Conservation (phyloP, 1,139 yeast genomes). For the Pichia terricola region DNA sequence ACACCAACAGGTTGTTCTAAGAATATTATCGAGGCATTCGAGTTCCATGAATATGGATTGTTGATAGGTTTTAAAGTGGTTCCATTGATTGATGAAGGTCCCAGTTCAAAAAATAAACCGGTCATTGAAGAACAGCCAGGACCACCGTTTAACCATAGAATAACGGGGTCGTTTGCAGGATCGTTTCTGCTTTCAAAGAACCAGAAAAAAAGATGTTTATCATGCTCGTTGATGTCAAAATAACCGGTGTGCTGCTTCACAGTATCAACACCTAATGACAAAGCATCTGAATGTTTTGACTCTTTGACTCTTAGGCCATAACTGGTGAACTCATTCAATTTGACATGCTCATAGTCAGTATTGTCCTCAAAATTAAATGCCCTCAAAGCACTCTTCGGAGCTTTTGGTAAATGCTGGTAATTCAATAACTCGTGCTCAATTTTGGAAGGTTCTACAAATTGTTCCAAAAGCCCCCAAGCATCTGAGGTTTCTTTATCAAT, state of each 20-base stretch:
- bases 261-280: slow-evolving; percentile 39
- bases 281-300: slow-evolving; percentile 16
- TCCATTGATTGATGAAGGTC: slow-evolving; percentile 64
- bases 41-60: slow-evolving; percentile 82
- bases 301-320: slow-evolving; percentile 18
- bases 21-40: slow-evolving; percentile 82
- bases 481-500: slow-evolving; percentile 3
- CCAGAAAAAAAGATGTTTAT: slow-evolving; percentile 81
- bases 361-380: neutral
- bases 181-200: slow-evolving; percentile 86
- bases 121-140: slow-evolving; percentile 89
- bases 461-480: slow-evolving; percentile 9
- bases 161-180: slow-evolving; percentile 74
- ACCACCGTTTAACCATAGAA: slow-evolving; percentile 86
- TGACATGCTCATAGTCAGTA: slow-evolving; percentile 1
- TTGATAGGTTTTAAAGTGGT: slow-evolving; percentile 56
- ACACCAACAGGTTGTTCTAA: slow-evolving; percentile 93
- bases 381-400: slow-evolving; percentile 5
- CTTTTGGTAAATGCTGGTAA: neutral
- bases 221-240: slow-evolving; percentile 73
- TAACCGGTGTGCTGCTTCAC: slow-evolving; percentile 84
- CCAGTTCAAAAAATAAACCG: slow-evolving; percentile 86
- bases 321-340: slow-evolving; percentile 1
- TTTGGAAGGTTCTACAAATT: slow-evolving; percentile 1
- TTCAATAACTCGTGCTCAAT: slow-evolving; percentile 4